Conservation (phyloP, 129 eudicot species). For the Tagetes erecta region DNA sequence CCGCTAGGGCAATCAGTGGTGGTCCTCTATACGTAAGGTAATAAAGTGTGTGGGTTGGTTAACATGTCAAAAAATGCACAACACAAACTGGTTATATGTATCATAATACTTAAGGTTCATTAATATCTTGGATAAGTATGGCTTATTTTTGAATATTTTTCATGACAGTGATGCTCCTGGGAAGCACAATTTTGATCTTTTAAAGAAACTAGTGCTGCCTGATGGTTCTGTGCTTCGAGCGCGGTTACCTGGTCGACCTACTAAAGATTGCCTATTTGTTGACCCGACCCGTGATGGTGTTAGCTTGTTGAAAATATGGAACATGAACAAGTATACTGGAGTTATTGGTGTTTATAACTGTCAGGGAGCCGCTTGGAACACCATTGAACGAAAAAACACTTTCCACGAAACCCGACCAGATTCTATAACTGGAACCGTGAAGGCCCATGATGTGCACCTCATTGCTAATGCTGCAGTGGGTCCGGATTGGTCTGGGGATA, state of each 20-base stretch:
- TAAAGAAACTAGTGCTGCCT: conserved; percentile 71
- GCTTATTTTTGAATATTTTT: background rate
- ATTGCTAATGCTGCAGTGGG: conserved; percentile 57
- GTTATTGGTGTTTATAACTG: conserved; percentile 93
- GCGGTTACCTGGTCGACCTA: conserved; percentile 74
- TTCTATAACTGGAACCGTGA: conserved; percentile 49
- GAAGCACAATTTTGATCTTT: conserved; percentile 67
- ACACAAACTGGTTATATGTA: background rate
- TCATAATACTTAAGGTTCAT: too few species aligned
- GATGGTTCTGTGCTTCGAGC: conserved; percentile 82
- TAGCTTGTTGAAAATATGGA: conserved; percentile 92
- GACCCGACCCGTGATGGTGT: conserved; percentile 80
- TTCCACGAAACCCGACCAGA: conserved; percentile 50
- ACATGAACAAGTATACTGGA: conserved; percentile 92
- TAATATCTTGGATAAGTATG: background rate
- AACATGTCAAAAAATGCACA: background rate
- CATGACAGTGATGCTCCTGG: conserved; percentile 79
- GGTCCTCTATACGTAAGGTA: conserved; percentile 85
- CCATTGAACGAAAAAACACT: conserved; percentile 55
- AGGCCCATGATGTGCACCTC: conserved; percentile 61
- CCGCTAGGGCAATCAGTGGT: conserved; percentile 80
- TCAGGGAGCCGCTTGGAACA: conserved; percentile 97
- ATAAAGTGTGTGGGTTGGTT: conserved; percentile 9
- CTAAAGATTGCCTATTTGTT: conserved; percentile 64
- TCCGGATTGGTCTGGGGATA: conserved; percentile 68